These are phyloP conservation scores for Corrigiola litoralis DNA, from an alignment of 179 eudicot genomes.

Conservation along the genomic window DNA sequence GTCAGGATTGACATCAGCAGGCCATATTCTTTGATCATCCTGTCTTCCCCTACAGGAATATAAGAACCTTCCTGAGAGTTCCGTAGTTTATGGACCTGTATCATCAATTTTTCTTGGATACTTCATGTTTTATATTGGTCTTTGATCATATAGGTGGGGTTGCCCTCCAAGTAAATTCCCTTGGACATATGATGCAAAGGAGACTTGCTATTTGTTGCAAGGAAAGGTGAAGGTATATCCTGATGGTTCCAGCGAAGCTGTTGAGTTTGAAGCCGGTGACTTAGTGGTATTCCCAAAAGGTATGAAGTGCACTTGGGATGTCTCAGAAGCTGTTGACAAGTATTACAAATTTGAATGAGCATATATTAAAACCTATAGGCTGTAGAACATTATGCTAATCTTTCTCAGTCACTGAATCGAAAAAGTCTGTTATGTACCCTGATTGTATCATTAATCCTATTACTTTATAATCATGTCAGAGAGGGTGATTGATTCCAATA, in stretches of 20 bases:
- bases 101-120: not conserved
- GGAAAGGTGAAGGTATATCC: conserved; percentile 92
- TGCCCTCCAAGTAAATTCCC: conserved; percentile 85
- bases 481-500: not conserved
- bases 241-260: conserved; percentile 62
- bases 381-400: not conserved
- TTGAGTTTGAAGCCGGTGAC: conserved; percentile 81
- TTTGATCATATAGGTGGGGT: conserved; percentile 56
- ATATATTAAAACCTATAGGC: not conserved
- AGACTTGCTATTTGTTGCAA: conserved; percentile 69
- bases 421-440: conserved; percentile 2
- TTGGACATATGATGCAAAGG: conserved; percentile 74
- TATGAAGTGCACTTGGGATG: conserved; percentile 90
- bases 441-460: not conserved
- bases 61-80: too few relatives aligned
- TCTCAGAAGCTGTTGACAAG: conserved; percentile 75
- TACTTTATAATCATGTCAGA: conserved; percentile 8
- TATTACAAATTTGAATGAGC: conserved; percentile 65
- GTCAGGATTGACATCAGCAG: too few relatives aligned
- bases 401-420: not conserved
- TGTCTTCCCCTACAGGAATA: not conserved
- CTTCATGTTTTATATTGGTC: not conserved
- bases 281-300: conserved; percentile 81
- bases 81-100: not conserved
- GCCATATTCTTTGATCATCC: not conserved